Base-by-base conservation (phyloP, 176 grass and related monocot genomes). In the Zea mays region DNA sequence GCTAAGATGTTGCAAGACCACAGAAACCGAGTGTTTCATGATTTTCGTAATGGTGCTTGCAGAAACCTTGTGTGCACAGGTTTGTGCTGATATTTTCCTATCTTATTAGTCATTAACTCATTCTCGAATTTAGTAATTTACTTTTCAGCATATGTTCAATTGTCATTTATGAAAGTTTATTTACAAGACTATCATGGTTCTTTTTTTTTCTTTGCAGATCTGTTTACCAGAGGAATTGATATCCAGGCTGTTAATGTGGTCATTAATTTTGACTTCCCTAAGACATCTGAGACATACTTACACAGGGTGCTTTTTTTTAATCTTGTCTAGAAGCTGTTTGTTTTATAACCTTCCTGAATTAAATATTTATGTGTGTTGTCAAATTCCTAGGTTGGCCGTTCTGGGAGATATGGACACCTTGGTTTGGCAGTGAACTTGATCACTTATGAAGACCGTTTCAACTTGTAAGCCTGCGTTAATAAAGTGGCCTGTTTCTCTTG, bases 1-100 rank as follows among this genome's bases (percentile, higher is more conserved):
- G 93, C 93, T 78, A 97, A 97, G 81, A 97, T 97, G 90, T 84
- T 97, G 73, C 93, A 97, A 90, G 90, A 93, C 66, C 93, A 97
- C 71, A 83, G 93, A 55, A 97, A 97, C 80, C 41, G 90, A n/a
- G 90, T 93, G 43, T 97, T 97, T 71, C 93, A 97, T 87, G 93
- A 97, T 76, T 97, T 97, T 59, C 93, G 93, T 57, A 97, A 97
- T 80, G 93, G 93, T 65, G 93, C 93, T 83, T 97, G 93, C 79
- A 85, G 93, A 70, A 97, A 97, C 74, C 90, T 97, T 81, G 93
- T 97, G 77, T 97, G 93, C 69, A 97, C 93, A 88, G 93, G 93
- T 97, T 56, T 51, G 17, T 61, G 44, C 20, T 35, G 56, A 27
- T 19, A 10, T 36, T 38, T 33, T 77, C 17, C 2, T 42, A 35